Evolutionary conservation across 2,329 filamentous ascomycete genomes (phyloP), one percentile per base, ranked within the genome.

Genomic region (Fusarium tuaranense): DNA sequence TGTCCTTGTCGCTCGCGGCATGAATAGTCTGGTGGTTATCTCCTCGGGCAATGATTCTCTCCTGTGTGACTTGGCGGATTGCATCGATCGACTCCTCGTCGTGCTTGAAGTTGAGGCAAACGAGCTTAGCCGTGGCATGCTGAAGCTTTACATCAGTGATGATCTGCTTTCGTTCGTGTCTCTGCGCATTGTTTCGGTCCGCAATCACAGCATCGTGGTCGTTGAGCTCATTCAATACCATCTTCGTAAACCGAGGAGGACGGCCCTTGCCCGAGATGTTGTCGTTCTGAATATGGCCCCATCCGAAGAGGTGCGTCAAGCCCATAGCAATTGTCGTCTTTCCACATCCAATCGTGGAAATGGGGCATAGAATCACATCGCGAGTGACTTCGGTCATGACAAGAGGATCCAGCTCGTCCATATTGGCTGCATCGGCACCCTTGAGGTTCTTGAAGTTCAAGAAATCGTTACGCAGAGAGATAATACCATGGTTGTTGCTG

Each of bases 11-110:
- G 66, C 94, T 93, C 55, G 90, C 93, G 13, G 96, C 95, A 79
- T 97, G 95, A 69, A 99, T 98, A 1, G 97, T 99, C 84, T 99
- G 97, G 82, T 99, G 97, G 79, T 98, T 98, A 82, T 99, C 95
- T 16, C 97, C 97, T 25, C 97, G 93, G 7, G 91, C 88, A 22
- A 98, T 85, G 1, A 99, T 94, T 60, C 97, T 92, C 72, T 92
- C 89, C 67, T 91, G 92, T 1, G 95, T 97, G 30, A 96, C 87
- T 67, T 90, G 86, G 53, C 94, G 90, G 71, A 98, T 94, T 36
- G 90, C 87, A 60, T 93, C 88, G 9, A 97, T 89, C 74, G 94
- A 86, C 63, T 93, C 90, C 79, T 97, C 86, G 67, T 95, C 90
- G 80, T 98, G 97, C 8, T 94, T 92, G 80, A 95, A 99, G 78